Evolutionary conservation across 1,284 basidiomycete genomes (phyloP).

Genomic region (Stygiomarasmius scandens): DNA sequence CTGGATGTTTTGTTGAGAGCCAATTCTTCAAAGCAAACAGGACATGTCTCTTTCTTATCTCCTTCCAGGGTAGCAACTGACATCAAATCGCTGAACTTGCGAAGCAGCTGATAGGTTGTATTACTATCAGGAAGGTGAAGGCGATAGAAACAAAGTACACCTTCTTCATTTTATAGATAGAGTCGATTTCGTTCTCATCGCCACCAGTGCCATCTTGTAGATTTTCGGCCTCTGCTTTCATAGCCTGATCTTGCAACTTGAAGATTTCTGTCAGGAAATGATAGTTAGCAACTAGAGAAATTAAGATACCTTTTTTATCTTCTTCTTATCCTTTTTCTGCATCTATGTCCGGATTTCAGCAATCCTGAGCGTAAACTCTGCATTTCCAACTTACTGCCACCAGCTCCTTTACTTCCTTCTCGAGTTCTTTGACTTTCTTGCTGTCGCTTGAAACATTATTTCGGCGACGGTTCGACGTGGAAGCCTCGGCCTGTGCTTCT

Average conservation of each 20-base stretch:
- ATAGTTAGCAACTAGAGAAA: not conserved
- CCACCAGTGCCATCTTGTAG: not conserved
- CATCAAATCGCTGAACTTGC: constrained; percentile 43
- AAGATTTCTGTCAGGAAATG: not conserved
- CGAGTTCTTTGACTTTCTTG: constrained; percentile 15
- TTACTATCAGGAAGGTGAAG: not conserved
- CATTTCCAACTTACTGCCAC: constrained; percentile 14
- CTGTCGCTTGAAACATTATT: constrained; percentile 2
- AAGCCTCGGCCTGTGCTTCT: constrained; percentile 6
- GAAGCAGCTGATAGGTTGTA: constrained; percentile 39
- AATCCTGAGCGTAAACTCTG: not conserved
- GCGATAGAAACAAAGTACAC: constrained; percentile 23
- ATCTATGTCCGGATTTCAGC: not conserved
- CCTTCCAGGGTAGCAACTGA: constrained; percentile 37
- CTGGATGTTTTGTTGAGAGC: constrained; percentile 37
- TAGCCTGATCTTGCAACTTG: constrained; percentile 40
- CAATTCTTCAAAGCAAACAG: constrained; percentile 45
- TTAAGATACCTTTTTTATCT: not conserved
- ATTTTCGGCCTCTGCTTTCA: constrained; percentile 41
- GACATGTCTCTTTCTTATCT: constrained; percentile 44
- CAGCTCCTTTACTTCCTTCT: constrained; percentile 18
- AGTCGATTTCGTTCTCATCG: constrained; percentile 32
- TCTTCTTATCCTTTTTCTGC: not conserved
- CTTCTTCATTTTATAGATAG: constrained; percentile 43
- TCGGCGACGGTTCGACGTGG: constrained; percentile 1